A percentile compares a stretch with the other conserved stretches of the same genome.
These are phyloP conservation scores for Allium cepa DNA, from an alignment of 106 monocot species.

Conservation along the genomic window DNA sequence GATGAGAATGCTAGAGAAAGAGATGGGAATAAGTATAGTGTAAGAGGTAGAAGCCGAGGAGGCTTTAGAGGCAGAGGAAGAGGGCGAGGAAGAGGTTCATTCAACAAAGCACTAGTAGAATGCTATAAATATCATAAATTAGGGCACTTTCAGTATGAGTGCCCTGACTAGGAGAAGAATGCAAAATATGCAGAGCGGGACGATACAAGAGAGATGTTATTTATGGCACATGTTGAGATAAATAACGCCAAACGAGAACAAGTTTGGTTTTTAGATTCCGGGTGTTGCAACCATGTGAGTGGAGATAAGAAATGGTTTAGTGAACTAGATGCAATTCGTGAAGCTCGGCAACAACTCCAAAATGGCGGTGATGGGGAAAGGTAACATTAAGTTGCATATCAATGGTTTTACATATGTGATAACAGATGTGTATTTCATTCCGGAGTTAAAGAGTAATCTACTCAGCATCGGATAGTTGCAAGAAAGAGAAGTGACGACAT, in stretches of 20 bases:
- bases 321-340: background rate
- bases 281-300: background rate
- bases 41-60: background rate
- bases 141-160: slow-evolving; percentile 2
- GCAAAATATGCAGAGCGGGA: background rate
- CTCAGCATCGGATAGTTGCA: background rate
- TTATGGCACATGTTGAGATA: background rate
- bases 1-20: background rate
- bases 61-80: background rate
- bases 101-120: background rate
- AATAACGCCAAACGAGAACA: background rate
- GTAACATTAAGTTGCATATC: background rate
- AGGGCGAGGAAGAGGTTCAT: background rate
- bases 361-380: background rate
- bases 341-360: slow-evolving; percentile 1
- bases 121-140: slow-evolving; percentile 2
- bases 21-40: no score
- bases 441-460: slow-evolving; percentile 1
- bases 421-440: slow-evolving; percentile 5
- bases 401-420: slow-evolving; percentile 1
- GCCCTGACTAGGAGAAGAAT: background rate
- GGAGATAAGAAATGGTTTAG: background rate
- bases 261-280: background rate
- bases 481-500: background rate
- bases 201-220: background rate